Evolutionary conservation across 2,329 filamentous ascomycete species (phyloP).

Genomic region (Phialophora verrucosa): DNA sequence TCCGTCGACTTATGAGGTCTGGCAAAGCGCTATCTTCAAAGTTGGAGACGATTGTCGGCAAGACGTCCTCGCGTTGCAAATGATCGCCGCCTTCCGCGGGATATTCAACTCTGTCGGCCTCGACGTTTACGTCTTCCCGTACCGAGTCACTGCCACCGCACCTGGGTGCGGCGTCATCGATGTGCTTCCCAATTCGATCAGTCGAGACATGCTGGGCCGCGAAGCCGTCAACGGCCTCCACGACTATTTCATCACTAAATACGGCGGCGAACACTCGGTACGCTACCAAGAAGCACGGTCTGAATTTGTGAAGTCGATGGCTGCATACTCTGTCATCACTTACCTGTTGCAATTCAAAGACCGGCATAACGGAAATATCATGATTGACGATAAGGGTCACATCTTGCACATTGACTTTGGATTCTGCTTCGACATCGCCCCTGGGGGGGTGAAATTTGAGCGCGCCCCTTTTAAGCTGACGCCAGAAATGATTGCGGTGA

Average conservation of each 20-base stretch:
- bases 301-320: conserved; percentile 99
- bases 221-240: conserved; percentile 98
- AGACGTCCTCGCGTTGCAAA: conserved; percentile 93
- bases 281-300: conserved; percentile 92
- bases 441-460: conserved; percentile 96
- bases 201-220: conserved; percentile 95
- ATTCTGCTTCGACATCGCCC: conserved; percentile 99
- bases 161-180: conserved; percentile 98
- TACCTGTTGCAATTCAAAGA: conserved; percentile 99
- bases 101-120: conserved; percentile 96
- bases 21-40: conserved; percentile 99
- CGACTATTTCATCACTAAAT: conserved; percentile 97
- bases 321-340: conserved; percentile 95
- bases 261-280: conserved; percentile 93
- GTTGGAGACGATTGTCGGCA: conserved; percentile 98
- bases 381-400: conserved; percentile 96
- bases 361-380: conserved; percentile 98
- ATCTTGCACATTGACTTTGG: conserved; percentile 99
- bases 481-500: conserved; percentile 97
- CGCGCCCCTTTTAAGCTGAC: conserved; percentile 98
- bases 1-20: conserved; percentile 76
- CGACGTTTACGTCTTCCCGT: conserved; percentile 95
- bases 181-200: conserved; percentile 95
- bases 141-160: conserved; percentile 95
- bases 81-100: conserved; percentile 96